Evolutionary conservation across 2,329 filamentous ascomycete genomes (phyloP).

Genomic region (Hymenoscyphus salicellus): DNA sequence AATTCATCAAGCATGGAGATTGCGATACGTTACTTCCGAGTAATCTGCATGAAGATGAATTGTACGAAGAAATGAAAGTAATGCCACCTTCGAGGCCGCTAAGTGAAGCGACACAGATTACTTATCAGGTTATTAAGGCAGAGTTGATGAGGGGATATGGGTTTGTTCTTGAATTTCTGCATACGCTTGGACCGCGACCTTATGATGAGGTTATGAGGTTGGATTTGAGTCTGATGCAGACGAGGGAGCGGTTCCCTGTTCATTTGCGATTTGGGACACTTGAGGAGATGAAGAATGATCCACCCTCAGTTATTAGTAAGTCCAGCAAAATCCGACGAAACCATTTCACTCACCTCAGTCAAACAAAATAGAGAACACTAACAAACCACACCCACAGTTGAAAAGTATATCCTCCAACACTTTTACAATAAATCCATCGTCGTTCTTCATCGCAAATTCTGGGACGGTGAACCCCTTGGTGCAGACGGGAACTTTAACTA

Average conservation of each 20-base stretch:
- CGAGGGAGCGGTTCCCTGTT: constrained; percentile 45
- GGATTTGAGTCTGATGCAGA: constrained; percentile 46
- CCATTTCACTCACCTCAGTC: neutral
- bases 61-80: constrained; percentile 52
- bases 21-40: constrained; percentile 60
- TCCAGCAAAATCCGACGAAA: no score
- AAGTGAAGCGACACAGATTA: constrained; percentile 56
- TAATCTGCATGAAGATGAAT: constrained; percentile 64
- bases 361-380: neutral
- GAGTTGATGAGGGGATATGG: constrained; percentile 49
- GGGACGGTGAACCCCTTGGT: constrained; percentile 42
- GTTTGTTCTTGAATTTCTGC: constrained; percentile 49
- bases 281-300: constrained; percentile 48
- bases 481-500: constrained; percentile 41
- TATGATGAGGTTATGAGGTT: constrained; percentile 51
- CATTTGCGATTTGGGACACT: constrained; percentile 50
- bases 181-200: constrained; percentile 47
- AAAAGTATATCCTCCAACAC: constrained; percentile 51
- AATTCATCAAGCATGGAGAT: constrained; percentile 61
- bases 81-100: constrained; percentile 56
- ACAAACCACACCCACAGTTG: constrained; percentile 36
- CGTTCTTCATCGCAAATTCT: constrained; percentile 55
- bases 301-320: constrained; percentile 39
- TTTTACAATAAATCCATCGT: constrained; percentile 55
- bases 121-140: constrained; percentile 53